Evolutionary conservation across 2,329 filamentous ascomycete genomes (phyloP), one percentile per base, ranked within the genome.

Genomic region (Daldinia sp.): DNA sequence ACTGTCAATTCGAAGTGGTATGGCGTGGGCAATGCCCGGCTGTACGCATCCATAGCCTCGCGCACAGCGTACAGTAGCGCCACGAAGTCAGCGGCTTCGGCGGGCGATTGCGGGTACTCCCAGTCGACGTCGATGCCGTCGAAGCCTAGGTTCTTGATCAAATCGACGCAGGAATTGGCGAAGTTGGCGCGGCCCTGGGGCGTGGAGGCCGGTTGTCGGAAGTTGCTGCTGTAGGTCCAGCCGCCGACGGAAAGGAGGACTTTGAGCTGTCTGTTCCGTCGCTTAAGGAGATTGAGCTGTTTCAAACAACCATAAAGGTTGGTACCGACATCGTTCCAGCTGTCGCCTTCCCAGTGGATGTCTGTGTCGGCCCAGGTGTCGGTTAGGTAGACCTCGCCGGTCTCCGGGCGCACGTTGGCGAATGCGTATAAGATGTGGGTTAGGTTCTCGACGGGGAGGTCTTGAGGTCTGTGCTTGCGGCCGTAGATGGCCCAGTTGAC

Each of bases 401-500:
- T 87, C 2, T 94, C 91, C 2, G 88, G 83, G 3, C 87, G 85
- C 61, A 97, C 86, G 75, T 97, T 96, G 73, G 92, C 94, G 78
- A 98, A 98, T 13, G 94, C 82, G 69, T 97, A 97, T 13, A 97
- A 86, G 3, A 98, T 79, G 73, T 98, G 94, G 0, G 94, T 98
- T 39, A 97, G 85, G 58, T 92, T 90, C 56, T 93, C 86, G 3
- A 84, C 87, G 0, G 92, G 91, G 4, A 98, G 84, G 74, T 96
- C 88, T 73, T 96, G 90, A 0, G 94, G 93, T n/a, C 88, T 85
- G 75, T 95, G 90, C 71, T 94, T 90, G 57, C 94, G 88, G 35
- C 82, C 92, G 77, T 97, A 97, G 70, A 96, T 94, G 67, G 91
- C 92, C 92, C 89, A 92, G 77, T 92, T 91, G 63, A 90, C 87